Evolutionary conservation across 805 yeast genomes (phyloP).

Genomic region (Groenewaldozyma tartarivorans): DNA sequence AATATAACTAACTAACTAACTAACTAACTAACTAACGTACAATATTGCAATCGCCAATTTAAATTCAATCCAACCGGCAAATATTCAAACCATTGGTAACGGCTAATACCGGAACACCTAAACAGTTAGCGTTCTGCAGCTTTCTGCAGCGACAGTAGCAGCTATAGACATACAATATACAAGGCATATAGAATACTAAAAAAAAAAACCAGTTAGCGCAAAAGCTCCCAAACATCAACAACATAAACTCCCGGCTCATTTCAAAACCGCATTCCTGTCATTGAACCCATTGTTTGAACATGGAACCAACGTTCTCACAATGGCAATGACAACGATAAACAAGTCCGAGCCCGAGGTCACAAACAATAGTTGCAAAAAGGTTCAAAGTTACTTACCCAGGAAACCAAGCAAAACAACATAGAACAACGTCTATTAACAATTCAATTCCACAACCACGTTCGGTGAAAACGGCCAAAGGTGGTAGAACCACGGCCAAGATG

Average conservation of each 20-base stretch:
- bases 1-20: no score
- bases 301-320: background rate
- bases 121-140: no score
- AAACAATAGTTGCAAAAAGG: background rate
- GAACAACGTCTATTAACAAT: constrained; percentile 46
- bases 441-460: constrained; percentile 46
- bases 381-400: constrained; percentile 41
- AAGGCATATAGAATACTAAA: constrained; percentile 28
- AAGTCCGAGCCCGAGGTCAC: no score
- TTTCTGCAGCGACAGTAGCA: no score
- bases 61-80: no score
- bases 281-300: no score
- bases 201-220: background rate
- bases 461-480: constrained; percentile 55
- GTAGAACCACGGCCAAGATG: constrained; percentile 42
- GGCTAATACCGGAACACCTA: no score
- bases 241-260: no score
- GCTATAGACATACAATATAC: constrained; percentile 20
- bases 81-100: no score
- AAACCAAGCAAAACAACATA: constrained; percentile 63
- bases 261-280: constrained; percentile 5
- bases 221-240: no score
- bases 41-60: no score
- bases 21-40: no score
- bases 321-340: background rate